phyloP scores from a whole-genome alignment of 257 asterid genomes.

The Salvia splendens region DNA sequence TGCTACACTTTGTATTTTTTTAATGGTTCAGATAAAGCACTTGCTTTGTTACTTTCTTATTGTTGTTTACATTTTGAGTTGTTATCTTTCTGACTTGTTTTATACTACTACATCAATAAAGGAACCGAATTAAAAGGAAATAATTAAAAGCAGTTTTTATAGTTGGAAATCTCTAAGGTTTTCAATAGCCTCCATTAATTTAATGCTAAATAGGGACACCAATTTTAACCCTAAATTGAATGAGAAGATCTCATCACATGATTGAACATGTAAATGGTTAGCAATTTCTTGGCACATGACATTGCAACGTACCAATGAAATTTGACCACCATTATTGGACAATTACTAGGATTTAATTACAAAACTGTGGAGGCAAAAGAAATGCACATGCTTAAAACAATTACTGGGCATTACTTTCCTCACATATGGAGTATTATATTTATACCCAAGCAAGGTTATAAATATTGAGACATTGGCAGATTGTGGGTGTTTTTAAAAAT shows the following conservation, averaged over 20 bases:
- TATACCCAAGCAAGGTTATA: not conserved
- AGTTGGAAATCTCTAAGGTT: not conserved
- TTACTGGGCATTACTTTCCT: not conserved
- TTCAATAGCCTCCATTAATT: not conserved
- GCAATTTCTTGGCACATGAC: slow-evolving; percentile 38
- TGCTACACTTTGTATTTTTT: too few species aligned
- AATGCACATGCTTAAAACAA: slow-evolving; percentile 31
- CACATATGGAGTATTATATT: not conserved
- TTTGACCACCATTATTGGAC: slow-evolving; percentile 21
- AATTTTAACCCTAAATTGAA: not conserved
- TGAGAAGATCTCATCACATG: slow-evolving; percentile 41
- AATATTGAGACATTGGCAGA: slow-evolving; percentile 28
- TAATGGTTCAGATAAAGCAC: too few species aligned
- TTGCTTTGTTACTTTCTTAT: too few species aligned
- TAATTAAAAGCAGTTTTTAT: not conserved
- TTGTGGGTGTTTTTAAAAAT: slow-evolving; percentile 25
- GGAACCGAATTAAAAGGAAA: not conserved
- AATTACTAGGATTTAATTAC: slow-evolving; percentile 12
- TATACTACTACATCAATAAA: too few species aligned
- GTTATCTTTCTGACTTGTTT: not conserved
- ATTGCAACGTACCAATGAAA: slow-evolving; percentile 10
- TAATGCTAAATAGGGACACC: not conserved
- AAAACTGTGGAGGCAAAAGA: not conserved
- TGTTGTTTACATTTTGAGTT: not conserved
- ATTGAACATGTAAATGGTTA: slow-evolving; percentile 31